Conservation (phyloP, 148 eudicot genomes). For the Vaccinium vitisidaea region DNA sequence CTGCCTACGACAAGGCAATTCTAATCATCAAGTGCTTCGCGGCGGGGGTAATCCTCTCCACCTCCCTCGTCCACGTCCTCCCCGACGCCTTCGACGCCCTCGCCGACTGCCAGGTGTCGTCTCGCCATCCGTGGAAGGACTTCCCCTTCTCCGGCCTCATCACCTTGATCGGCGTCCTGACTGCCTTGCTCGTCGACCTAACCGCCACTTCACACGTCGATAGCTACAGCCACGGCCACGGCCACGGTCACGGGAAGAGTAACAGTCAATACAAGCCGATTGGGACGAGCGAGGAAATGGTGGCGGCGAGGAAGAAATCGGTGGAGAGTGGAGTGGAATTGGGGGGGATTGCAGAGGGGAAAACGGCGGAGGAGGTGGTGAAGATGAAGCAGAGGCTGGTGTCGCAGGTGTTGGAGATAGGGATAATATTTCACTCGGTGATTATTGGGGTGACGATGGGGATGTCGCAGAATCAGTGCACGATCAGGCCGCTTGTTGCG, state of each 20-base stretch:
- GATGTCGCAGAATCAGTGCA: constrained; percentile 79
- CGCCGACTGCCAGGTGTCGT: constrained; percentile 57
- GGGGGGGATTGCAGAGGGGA: constrained; percentile 15
- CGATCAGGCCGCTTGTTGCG: constrained; percentile 72
- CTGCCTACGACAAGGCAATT: constrained; percentile 64
- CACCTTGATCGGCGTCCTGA: constrained; percentile 53
- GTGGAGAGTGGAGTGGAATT: constrained; percentile 11
- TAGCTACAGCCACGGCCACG: constrained; percentile 20
- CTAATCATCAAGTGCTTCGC: constrained; percentile 80
- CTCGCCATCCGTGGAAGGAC: constrained; percentile 82
- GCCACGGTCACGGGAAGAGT: constrained; percentile 16
- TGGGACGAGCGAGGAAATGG: constrained; percentile 24
- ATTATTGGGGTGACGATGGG: constrained; percentile 88
- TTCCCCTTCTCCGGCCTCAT: constrained; percentile 76
- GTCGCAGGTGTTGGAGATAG: constrained; percentile 82
- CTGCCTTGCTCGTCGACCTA: constrained; percentile 63
- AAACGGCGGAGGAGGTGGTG: constrained; percentile 35
- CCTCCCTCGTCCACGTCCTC: constrained; percentile 79
- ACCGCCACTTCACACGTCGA: constrained; percentile 65
- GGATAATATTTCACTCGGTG: constrained; percentile 84
- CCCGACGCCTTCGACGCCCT: constrained; percentile 82
- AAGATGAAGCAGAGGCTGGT: constrained; percentile 69
- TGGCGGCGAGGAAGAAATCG: constrained; percentile 2
- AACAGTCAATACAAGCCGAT: constrained; percentile 24
- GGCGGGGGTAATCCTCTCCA: constrained; percentile 79